phyloP scores from a whole-genome alignment of 2,329 filamentous ascomycete species.

The Colletotrichum sojae region DNA sequence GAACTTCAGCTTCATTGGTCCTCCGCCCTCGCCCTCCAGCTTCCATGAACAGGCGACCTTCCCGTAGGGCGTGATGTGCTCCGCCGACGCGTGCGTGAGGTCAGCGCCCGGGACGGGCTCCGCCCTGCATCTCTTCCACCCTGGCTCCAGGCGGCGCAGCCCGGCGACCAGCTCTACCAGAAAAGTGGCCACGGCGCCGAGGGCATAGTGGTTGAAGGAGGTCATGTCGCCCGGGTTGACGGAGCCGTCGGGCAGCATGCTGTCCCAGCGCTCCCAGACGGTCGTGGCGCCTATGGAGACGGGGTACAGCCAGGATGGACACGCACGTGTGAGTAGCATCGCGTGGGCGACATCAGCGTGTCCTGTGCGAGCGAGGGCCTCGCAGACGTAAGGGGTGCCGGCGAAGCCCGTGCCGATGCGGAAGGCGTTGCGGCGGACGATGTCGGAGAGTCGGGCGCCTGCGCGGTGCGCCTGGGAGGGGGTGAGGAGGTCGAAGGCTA shows the following conservation, averaged over 20 bases:
- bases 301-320: slow-evolving; percentile 56
- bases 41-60: slow-evolving; percentile 24
- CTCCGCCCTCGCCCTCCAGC: not conserved
- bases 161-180: slow-evolving; percentile 49
- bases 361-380: slow-evolving; percentile 33
- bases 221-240: slow-evolving; percentile 59
- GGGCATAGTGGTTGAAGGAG: slow-evolving; percentile 58
- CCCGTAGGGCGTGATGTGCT: slow-evolving; percentile 26
- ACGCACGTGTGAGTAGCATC: slow-evolving; percentile 53
- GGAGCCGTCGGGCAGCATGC: slow-evolving; percentile 52
- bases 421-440: slow-evolving; percentile 20
- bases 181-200: slow-evolving; percentile 56
- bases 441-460: slow-evolving; percentile 22
- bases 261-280: slow-evolving; percentile 60
- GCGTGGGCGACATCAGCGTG: slow-evolving; percentile 48
- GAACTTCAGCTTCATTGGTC: slow-evolving; percentile 4
- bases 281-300: slow-evolving; percentile 57
- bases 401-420: slow-evolving; percentile 45
- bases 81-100: slow-evolving; percentile 21
- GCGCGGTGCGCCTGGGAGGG: not conserved
- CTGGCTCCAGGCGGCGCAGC: slow-evolving; percentile 42
- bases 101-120: slow-evolving; percentile 22
- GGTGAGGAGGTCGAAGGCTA: slow-evolving; percentile 41
- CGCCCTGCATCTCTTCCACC: slow-evolving; percentile 43
- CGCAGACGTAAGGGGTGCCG: slow-evolving; percentile 43